Base-by-base conservation (phyloP, 495 filamentous ascomycete genomes). In the Neurospora pannonica region DNA sequence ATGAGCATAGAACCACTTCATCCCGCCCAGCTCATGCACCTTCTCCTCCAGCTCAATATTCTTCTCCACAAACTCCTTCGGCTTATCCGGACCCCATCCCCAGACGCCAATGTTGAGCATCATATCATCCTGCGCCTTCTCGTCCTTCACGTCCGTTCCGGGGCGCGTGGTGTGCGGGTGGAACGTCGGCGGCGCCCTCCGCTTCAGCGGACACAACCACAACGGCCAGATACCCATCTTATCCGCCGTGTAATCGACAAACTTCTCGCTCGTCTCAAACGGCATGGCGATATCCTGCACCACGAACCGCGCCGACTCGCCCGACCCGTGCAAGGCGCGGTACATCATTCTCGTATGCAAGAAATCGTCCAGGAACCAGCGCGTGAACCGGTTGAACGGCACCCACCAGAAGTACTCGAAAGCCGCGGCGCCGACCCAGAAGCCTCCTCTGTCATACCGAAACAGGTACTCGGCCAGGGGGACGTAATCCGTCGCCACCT, bases 11-110 rank as follows among this genome's bases (percentile, higher is more conserved):
- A 89, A 79, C 87, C 87, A 89, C 80, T 89, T 89, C 82, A 86
- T 87, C 9, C 93, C 93, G 19, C 90, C 88, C 3, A 95, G 84
- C 72, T 88, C 87, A 15, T 82, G 83, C 10, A 95, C 84, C 72
- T 89, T 89, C 1, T 78, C 75, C 80, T 95, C 93, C 9, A 95
- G 81, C 19, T 85, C 85, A 5, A 89, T 85, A 81, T 95, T 94
- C 72, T 86, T 86, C 0, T 76, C 74, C 8, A 93, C 80, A 75
- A 87, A 87, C 38, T 82, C 78, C 7, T 72, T 75, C 17, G 78
- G 81, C 38, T 83, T 72, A 8, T 75, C 67, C 0, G 86, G 86
- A 17, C 86, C 86, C 79, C 82, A 85, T 8, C 87, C 87, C 87
- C 87, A 89, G 1, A 89, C 82, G 21, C 87, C 87, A 17, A 89